phyloP scores from a whole-genome alignment of 495 filamentous ascomycete genomes.

The Neurospora sp. region DNA sequence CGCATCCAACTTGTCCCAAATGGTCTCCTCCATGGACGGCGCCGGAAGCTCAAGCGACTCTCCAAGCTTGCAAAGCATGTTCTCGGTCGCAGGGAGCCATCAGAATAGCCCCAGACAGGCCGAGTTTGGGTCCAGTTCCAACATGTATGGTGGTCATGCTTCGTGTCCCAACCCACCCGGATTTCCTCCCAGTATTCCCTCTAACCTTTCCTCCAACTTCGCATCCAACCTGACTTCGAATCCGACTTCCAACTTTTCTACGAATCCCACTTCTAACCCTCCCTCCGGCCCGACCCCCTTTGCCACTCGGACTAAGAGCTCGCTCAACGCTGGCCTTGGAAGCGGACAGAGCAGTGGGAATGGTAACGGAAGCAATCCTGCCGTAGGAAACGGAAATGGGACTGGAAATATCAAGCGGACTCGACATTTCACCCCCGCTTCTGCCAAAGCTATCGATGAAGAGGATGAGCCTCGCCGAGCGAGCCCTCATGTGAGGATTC shows the following conservation, averaged over 20 bases:
- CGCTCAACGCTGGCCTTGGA: background rate
- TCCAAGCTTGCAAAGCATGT: background rate
- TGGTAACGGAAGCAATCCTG: background rate
- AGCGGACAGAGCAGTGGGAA: background rate
- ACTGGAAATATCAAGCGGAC: conserved; percentile 25
- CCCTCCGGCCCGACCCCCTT: background rate
- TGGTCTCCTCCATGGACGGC: background rate
- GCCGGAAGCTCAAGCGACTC: background rate
- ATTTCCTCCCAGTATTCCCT: background rate
- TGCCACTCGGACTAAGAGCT: background rate
- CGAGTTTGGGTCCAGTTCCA: conserved; percentile 5
- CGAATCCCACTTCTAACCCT: background rate
- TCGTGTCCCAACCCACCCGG: background rate
- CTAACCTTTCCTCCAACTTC: background rate
- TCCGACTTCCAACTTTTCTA: background rate
- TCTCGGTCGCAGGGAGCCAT: background rate
- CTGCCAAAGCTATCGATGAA: conserved; percentile 31
- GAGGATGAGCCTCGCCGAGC: conserved; percentile 25
- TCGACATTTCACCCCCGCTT: conserved; percentile 34
- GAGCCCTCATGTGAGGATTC: conserved; percentile 20
- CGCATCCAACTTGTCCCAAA: background rate
- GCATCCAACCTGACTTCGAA: background rate
- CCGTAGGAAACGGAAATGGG: background rate
- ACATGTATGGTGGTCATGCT: background rate
- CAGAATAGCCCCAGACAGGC: background rate